These are phyloP conservation scores for Auricularia sp. DNA, from an alignment of 768 basidiomycete species.

Conservation along the genomic window DNA sequence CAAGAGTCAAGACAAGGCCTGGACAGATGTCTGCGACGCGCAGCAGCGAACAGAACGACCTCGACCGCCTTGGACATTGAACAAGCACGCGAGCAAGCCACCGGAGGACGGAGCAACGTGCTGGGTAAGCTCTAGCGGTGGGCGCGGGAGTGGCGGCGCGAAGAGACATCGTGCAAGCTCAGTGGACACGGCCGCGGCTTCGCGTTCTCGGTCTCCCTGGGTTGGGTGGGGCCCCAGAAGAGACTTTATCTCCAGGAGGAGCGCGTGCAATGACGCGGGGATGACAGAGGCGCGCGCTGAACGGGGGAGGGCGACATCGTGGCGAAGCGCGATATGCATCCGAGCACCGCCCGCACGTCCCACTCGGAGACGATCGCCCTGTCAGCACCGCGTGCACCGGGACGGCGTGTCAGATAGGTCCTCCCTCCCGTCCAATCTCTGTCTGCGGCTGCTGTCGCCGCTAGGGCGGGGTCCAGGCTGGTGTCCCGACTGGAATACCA, in stretches of 20 bases:
- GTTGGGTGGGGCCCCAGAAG: background rate
- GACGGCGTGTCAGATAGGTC: too few relatives aligned
- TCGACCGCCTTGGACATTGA: background rate
- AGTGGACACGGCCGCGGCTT: background rate
- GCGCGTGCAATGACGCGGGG: background rate
- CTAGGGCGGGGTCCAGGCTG: too few relatives aligned
- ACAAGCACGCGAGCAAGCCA: background rate
- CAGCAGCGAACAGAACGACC: background rate
- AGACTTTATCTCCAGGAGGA: background rate
- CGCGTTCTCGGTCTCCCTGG: background rate
- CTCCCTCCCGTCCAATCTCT: too few relatives aligned
- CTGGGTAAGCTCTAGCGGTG: too few relatives aligned
- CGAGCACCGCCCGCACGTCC: too few relatives aligned
- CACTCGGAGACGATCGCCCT: too few relatives aligned
- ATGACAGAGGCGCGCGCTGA: background rate
- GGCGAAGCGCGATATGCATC: too few relatives aligned
- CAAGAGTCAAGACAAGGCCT: background rate
- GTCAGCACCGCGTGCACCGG: too few relatives aligned
- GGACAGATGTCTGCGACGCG: background rate
- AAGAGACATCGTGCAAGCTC: background rate
- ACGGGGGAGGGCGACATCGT: background rate
- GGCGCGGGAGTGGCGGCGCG: background rate
- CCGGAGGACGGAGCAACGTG: too few relatives aligned
- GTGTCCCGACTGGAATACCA: too few relatives aligned
- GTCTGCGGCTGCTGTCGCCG: too few relatives aligned